Conservation (phyloP, 805 yeast species). For the Wickerhamomyces bovis region DNA sequence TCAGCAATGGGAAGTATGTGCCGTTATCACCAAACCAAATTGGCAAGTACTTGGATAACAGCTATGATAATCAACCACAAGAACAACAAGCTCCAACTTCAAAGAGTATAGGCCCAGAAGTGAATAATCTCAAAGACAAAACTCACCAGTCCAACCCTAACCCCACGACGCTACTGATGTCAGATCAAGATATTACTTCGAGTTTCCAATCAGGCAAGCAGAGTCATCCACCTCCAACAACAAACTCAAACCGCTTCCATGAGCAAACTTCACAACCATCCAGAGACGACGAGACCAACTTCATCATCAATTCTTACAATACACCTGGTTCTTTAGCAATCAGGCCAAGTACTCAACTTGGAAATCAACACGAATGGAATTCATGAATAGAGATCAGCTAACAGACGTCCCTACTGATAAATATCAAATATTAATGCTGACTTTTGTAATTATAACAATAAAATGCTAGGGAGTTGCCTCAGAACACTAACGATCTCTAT, state of each 20-base stretch:
- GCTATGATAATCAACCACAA: neutral
- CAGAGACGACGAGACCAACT: neutral
- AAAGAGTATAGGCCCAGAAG: neutral
- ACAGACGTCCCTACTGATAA: neutral
- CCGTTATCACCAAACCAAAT: slow-evolving; percentile 14
- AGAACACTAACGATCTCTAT: neutral
- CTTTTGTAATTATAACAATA: no score
- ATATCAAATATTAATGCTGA: neutral
- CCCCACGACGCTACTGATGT: neutral
- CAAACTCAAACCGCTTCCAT: neutral
- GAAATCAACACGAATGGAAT: slow-evolving; percentile 17
- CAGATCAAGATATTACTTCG: neutral
- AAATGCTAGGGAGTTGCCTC: no score
- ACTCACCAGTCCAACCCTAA: neutral
- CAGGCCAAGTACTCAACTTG: slow-evolving; percentile 11
- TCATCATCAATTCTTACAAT: slow-evolving; percentile 17
- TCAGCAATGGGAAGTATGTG: slow-evolving; percentile 6
- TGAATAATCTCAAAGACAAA: neutral
- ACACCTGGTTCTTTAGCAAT: slow-evolving; percentile 17
- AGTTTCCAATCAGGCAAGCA: neutral
- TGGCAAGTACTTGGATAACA: slow-evolving; percentile 17
- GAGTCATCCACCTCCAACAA: slow-evolving; percentile 6
- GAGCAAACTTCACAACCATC: neutral
- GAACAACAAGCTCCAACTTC: neutral
- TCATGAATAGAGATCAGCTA: neutral